Conservation (phyloP, 306 rosid species). For the Medicago lupulina region DNA sequence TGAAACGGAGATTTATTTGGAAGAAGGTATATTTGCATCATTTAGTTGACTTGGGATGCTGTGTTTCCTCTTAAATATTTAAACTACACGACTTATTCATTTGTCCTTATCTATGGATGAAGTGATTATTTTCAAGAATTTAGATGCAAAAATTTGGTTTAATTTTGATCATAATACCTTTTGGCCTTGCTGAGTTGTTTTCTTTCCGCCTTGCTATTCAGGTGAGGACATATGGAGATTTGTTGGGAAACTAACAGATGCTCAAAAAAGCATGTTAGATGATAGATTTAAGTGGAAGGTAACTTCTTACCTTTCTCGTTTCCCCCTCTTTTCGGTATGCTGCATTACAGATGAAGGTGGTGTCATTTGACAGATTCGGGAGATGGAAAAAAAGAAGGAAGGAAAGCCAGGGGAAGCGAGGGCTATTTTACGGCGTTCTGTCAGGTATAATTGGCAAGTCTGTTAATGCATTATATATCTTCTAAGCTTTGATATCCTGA, state of each 20-base stretch:
- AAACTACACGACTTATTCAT: not conserved
- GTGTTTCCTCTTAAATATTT: not conserved
- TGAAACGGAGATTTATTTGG: not conserved
- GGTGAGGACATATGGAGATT: constrained; percentile 99
- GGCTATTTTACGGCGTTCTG: constrained; percentile 89
- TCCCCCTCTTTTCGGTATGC: constrained; percentile 21
- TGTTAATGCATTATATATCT: constrained; percentile 3
- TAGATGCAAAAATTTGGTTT: constrained; percentile 21
- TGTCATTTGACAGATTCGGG: constrained; percentile 67
- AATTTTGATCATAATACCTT: constrained; percentile 9
- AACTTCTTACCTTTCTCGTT: constrained; percentile 25
- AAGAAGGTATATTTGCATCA: not conserved
- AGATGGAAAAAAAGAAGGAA: constrained; percentile 98
- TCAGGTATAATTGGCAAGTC: constrained; percentile 81
- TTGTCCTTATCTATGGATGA: constrained; percentile 25
- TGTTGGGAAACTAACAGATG: constrained; percentile 95
- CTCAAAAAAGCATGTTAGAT: constrained; percentile 97
- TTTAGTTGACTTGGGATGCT: not conserved
- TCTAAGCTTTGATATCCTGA: not conserved
- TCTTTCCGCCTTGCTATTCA: constrained; percentile 35
- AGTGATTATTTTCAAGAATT: not conserved
- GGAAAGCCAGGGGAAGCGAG: constrained; percentile 99
- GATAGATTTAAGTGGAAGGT: constrained; percentile 99
- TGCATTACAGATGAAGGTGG: constrained; percentile 31
- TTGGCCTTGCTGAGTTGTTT: constrained; percentile 25